phyloP scores from a whole-genome alignment of 2,329 filamentous ascomycete species.

The Sporothrix dimorphospora region DNA sequence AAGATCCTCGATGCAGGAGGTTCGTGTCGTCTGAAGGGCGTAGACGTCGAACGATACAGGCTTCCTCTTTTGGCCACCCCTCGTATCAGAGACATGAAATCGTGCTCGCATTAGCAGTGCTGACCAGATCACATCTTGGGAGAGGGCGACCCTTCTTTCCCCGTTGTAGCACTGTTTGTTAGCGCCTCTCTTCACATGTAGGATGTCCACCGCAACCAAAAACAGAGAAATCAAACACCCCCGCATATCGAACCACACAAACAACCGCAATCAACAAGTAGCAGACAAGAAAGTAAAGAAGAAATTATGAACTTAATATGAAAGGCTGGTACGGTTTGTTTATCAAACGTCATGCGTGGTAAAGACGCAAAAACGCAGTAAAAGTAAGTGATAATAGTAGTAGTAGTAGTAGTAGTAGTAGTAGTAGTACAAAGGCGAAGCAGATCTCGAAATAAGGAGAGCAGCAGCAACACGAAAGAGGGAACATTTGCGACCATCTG shows the following conservation, averaged over 20 bases:
- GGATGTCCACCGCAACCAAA: neutral
- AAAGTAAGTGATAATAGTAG: neutral
- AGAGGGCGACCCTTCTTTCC: neutral
- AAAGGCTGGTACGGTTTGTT: conserved; percentile 18
- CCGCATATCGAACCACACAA: neutral
- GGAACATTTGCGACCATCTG: neutral
- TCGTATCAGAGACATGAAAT: neutral
- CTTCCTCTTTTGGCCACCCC: neutral
- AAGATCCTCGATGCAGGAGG: neutral
- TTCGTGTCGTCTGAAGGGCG: conserved; percentile 1
- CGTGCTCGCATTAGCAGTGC: neutral
- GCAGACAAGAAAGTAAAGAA: neutral
- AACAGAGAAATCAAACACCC: neutral
- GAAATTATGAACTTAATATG: conserved; percentile 12
- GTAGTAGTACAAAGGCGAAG: conserved; percentile 25
- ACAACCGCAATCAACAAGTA: neutral
- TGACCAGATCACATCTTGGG: neutral
- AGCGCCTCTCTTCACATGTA: neutral
- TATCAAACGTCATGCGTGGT: neutral
- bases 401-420: conserved; percentile 17
- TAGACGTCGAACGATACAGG: neutral
- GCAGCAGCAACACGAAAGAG: conserved; percentile 12
- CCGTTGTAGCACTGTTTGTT: neutral
- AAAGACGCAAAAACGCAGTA: neutral
- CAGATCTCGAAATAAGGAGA: conserved; percentile 17